Conservation (phyloP, 2,329 filamentous ascomycete species). For the Biscogniauxia marginata region DNA sequence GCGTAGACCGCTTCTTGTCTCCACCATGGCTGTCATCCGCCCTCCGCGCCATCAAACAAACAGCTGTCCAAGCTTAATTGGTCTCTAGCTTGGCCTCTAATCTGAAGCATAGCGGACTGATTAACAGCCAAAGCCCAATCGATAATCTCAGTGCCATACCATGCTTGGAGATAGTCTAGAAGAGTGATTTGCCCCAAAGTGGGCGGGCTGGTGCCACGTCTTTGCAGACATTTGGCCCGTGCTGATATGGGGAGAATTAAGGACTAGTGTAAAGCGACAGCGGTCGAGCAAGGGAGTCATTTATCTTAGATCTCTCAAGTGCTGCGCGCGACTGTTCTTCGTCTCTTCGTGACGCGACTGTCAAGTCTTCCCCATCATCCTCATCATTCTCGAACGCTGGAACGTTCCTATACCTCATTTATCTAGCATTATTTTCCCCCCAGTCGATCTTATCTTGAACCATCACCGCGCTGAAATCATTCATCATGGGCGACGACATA, state of each 20-base stretch:
- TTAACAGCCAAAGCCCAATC: neutral
- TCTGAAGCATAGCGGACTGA: neutral
- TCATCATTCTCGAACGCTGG: neutral
- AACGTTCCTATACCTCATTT: neutral
- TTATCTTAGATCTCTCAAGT: neutral
- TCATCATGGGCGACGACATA: neutral
- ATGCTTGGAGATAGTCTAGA: neutral
- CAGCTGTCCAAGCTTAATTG: neutral
- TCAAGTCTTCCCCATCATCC: neutral
- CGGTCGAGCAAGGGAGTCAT: neutral
- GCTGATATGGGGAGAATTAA: neutral
- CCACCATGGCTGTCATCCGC: neutral
- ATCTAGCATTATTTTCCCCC: neutral
- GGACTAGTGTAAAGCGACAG: neutral
- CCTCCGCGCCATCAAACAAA: neutral
- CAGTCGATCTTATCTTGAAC: neutral
- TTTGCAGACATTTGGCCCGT: neutral
- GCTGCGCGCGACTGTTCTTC: neutral
- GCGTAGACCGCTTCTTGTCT: neutral
- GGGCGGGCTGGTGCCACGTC: neutral
- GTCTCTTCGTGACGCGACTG: neutral
- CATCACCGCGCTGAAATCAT: neutral
- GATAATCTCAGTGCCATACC: neutral
- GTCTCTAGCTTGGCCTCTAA: neutral
- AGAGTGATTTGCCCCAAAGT: neutral